Percentiles rank a stretch among this genome's conserved stretches.
phyloP scores from a whole-genome alignment of 352 stramenopile genomes.

The Pythium monospermum region DNA sequence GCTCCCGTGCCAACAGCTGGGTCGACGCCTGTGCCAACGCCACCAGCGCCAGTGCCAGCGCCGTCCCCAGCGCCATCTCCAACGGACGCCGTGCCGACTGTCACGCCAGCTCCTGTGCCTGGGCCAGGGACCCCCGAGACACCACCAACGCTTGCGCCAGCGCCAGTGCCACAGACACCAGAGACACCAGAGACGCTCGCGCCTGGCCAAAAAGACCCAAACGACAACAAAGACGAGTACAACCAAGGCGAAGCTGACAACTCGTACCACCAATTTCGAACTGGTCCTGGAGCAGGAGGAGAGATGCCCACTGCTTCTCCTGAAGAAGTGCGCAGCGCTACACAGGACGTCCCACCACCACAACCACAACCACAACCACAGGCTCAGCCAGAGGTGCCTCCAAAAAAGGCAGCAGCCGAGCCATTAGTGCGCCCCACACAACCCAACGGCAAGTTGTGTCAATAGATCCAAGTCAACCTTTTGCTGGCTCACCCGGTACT shows the following conservation, averaged over 20 bases:
- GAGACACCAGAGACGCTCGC: not conserved
- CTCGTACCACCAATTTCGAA: conserved; percentile 3
- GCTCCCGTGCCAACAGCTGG: not conserved
- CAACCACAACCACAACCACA: not conserved
- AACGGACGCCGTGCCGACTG: not conserved
- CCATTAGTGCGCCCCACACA: conserved; percentile 8
- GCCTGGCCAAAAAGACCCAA: conserved; percentile 1
- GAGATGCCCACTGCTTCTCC: not conserved
- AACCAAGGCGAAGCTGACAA: conserved; percentile 5
- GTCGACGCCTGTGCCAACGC: not conserved
- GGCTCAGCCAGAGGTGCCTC: not conserved
- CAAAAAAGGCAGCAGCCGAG: not conserved
- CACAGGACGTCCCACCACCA: not conserved
- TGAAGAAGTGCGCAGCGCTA: not conserved
- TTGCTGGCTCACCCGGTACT: not conserved
- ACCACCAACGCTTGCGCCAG: not conserved
- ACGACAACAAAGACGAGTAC: not conserved
- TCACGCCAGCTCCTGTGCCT: conserved; percentile 10
- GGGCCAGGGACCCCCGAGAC: not conserved
- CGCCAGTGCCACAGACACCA: not conserved
- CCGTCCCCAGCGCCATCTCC: not conserved
- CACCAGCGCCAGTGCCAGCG: not conserved
- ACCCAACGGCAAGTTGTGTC: conserved; percentile 18
- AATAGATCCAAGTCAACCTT: not conserved
- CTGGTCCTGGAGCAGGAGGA: not conserved